These are phyloP conservation scores for Termitomyces sp. DNA, from an alignment of 768 basidiomycete species.

Conservation along the genomic window DNA sequence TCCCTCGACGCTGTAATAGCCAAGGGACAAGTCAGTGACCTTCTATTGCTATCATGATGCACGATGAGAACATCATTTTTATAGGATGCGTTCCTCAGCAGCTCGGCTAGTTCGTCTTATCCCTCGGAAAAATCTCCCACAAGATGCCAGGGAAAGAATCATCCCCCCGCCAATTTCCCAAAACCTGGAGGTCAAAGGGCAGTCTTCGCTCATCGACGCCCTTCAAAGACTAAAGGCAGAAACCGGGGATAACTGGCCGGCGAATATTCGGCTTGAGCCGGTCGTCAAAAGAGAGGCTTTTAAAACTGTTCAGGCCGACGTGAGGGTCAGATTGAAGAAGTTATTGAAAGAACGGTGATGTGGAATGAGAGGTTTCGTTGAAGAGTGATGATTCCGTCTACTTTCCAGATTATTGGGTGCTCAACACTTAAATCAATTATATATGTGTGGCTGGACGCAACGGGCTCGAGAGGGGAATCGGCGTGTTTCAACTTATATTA, in stretches of 20 bases:
- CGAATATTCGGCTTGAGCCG: constrained; percentile 41
- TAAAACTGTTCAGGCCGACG: constrained; percentile 29
- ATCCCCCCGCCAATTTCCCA: constrained; percentile 28
- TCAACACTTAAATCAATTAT: not conserved
- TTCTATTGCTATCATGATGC: not conserved
- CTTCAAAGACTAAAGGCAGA: constrained; percentile 28
- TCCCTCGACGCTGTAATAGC: not conserved
- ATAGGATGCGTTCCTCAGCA: constrained; percentile 30
- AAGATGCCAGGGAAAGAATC: constrained; percentile 22
- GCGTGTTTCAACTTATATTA: not conserved
- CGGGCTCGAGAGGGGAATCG: not conserved
- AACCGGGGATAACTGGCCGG: constrained; percentile 33
- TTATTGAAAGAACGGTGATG: constrained; percentile 37
- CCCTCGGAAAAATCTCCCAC: constrained; percentile 26
- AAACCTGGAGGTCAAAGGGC: constrained; percentile 24
- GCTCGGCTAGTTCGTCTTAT: constrained; percentile 31
- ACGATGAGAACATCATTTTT: not conserved
- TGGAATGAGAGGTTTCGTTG: not conserved
- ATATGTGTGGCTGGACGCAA: not conserved
- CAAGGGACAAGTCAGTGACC: not conserved
- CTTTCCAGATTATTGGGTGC: not conserved
- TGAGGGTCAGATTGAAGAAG: constrained; percentile 32
- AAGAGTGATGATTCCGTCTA: not conserved
- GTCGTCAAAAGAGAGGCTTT: constrained; percentile 34
- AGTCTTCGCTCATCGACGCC: constrained; percentile 27